These are phyloP conservation scores for Termitomyces sp. DNA, from an alignment of 768 basidiomycete species.

Conservation along the genomic window DNA sequence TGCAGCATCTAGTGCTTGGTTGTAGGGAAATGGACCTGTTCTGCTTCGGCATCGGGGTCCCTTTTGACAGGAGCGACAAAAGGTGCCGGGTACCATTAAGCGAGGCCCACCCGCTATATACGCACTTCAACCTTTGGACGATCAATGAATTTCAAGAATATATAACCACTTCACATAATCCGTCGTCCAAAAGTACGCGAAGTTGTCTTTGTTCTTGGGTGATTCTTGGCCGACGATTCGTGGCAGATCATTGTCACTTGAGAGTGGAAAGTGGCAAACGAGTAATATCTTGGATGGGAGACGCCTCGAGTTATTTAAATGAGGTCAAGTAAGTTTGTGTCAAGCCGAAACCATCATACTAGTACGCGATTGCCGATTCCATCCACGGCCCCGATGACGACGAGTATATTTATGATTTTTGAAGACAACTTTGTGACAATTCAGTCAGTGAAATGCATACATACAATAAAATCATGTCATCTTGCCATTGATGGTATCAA, in stretches of 20 bases:
- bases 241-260: neutral
- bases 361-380: too few relatives aligned
- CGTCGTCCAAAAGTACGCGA: constrained; percentile 13
- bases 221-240: neutral
- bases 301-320: too few relatives aligned
- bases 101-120: constrained; percentile 14
- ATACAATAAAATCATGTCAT: too few relatives aligned
- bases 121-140: neutral
- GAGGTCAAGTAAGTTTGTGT: too few relatives aligned
- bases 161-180: constrained; percentile 13
- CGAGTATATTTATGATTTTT: too few relatives aligned
- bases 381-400: neutral
- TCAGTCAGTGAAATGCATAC: too few relatives aligned
- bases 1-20: constrained; percentile 24
- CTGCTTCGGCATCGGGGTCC: neutral
- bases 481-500: too few relatives aligned
- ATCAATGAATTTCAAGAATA: neutral
- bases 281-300: too few relatives aligned
- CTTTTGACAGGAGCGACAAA: constrained; percentile 7
- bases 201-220: constrained; percentile 6
- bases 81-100: constrained; percentile 17
- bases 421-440: too few relatives aligned
- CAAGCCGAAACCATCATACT: too few relatives aligned
- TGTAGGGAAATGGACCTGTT: constrained; percentile 6
- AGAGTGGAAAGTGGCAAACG: neutral